Evolutionary conservation across 257 asterid species (phyloP), one percentile per base, ranked within the genome.

Genomic region (Eucommia ulmoides): DNA sequence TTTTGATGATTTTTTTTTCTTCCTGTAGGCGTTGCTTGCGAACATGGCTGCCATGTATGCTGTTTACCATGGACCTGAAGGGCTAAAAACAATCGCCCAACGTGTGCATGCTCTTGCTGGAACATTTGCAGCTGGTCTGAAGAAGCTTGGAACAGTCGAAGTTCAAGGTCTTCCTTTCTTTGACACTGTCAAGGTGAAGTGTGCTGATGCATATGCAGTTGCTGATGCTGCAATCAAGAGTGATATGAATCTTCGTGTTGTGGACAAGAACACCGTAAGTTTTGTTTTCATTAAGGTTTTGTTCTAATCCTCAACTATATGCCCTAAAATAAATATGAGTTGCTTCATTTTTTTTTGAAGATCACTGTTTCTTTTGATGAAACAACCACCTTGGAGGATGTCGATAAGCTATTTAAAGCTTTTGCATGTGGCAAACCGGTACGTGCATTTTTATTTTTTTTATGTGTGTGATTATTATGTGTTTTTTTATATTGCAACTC

Each of bases 31-130:
- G 20, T 76, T 91, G 76, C 91, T 91, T 51, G 99, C 99, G 24
- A 86, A 86, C 80, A 91, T 91, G 96, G 95, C 99, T 72, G 94
- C 96, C 15, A 91, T 83, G 96, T 91, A 73, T 65, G 99, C 99
- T 52, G 93, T 91, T 56, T 91, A 91, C 70, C 99, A 91, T 52
- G 99, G 99, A 52, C 97, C 99, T 1, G 96, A 77, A 64, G 99
- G 99, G 68, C 95, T 91, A 18, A 86, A 91, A 70, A 64, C 79
- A 50, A 91, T 91, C 53, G 93, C 87, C 24, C 93, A 83, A 54
- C 75, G 99, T 57, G 99, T 91, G 49, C 96, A 91, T 53, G 96
- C 95, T 61, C 82, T 91, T 64, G 96, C 99, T 14, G 96, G 77
- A 45, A 57, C 76, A 24, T 71, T 91, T 49, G 81, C 94, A 23